These are phyloP conservation scores for Monascus purpureus DNA, from an alignment of 495 filamentous ascomycete species.

Conservation along the genomic window DNA sequence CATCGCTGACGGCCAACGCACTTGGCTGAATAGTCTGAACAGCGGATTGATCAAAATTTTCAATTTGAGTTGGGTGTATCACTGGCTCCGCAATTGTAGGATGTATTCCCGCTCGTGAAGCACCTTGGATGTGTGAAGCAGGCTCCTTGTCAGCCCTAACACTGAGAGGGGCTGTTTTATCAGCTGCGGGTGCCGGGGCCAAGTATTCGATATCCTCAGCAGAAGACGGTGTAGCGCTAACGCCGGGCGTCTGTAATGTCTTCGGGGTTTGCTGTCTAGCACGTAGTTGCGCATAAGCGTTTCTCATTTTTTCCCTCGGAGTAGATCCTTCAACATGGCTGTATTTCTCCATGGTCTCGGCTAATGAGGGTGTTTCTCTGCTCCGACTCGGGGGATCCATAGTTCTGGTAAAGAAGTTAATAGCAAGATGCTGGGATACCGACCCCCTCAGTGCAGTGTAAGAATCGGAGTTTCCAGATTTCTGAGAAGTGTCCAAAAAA, in stretches of 20 bases:
- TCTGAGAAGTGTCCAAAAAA: too few species aligned
- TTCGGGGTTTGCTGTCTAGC: conserved; percentile 3
- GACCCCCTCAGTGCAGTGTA: too few species aligned
- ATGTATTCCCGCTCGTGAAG: conserved; percentile 11
- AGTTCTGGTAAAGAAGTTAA: conserved; percentile 1
- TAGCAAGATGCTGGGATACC: too few species aligned
- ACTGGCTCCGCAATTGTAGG: conserved; percentile 11
- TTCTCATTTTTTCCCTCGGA: conserved; percentile 18
- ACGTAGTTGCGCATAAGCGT: conserved; percentile 13
- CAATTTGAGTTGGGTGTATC: conserved; percentile 9
- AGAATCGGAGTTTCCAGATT: too few species aligned
- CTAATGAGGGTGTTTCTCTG: conserved; percentile 6
- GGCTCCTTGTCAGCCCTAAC: conserved; percentile 18
- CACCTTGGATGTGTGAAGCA: conserved; percentile 1
- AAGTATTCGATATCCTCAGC: conserved; percentile 27
- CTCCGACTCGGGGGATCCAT: conserved; percentile 9
- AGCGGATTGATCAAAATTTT: conserved; percentile 3
- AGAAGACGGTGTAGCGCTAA: conserved; percentile 27
- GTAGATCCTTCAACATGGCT: conserved; percentile 16
- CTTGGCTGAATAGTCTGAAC: conserved; percentile 31
- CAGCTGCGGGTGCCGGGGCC: conserved; percentile 12
- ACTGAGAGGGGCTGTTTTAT: conserved; percentile 24
- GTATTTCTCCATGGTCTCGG: conserved; percentile 15
- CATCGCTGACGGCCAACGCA: conserved; percentile 20
- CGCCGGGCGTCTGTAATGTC: conserved; percentile 5